Percentiles rank a stretch among this genome's conserved stretches.
Conservation (phyloP, 495 filamentous ascomycete genomes). For the Apiosordaria backusii region DNA sequence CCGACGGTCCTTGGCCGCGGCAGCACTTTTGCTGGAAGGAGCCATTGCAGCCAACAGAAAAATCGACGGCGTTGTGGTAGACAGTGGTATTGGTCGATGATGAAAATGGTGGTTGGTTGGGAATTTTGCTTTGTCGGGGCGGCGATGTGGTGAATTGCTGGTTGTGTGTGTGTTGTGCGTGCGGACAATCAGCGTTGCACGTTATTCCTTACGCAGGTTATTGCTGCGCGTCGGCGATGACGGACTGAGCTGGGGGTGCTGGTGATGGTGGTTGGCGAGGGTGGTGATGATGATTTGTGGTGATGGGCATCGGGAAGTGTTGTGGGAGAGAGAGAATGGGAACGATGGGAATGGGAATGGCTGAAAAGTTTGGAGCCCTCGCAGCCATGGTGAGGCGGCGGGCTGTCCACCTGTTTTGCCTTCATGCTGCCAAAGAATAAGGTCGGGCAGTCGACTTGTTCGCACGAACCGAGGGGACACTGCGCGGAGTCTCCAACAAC, state of each 20-base stretch:
- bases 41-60: conserved; percentile 30
- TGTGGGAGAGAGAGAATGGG: conserved; percentile 16
- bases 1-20: conserved; percentile 45
- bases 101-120: conserved; percentile 14
- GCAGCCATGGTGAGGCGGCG: conserved; percentile 35
- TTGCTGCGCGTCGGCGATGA: conserved; percentile 33
- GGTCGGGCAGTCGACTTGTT: conserved; percentile 37
- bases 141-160: conserved; percentile 29
- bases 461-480: conserved; percentile 33
- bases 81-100: conserved; percentile 11
- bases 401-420: conserved; percentile 39
- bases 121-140: conserved; percentile 25
- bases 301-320: conserved; percentile 27
- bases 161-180: conserved; percentile 23
- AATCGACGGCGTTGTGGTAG: conserved; percentile 19
- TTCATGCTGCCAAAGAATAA: conserved; percentile 39
- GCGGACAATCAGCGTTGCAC: conserved; percentile 25
- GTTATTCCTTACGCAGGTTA: conserved; percentile 37
- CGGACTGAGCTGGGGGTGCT: conserved; percentile 19
- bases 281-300: conserved; percentile 22
- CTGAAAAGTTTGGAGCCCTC: conserved; percentile 35
- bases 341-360: conserved; percentile 23
- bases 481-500: conserved; percentile 28
- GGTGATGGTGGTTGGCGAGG: conserved; percentile 26
- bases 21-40: conserved; percentile 38